Percentiles rank a stretch among this genome's conserved stretches.
phyloP scores from a whole-genome alignment of 1,284 basidiomycete genomes.

The Trichosporon inkin region DNA sequence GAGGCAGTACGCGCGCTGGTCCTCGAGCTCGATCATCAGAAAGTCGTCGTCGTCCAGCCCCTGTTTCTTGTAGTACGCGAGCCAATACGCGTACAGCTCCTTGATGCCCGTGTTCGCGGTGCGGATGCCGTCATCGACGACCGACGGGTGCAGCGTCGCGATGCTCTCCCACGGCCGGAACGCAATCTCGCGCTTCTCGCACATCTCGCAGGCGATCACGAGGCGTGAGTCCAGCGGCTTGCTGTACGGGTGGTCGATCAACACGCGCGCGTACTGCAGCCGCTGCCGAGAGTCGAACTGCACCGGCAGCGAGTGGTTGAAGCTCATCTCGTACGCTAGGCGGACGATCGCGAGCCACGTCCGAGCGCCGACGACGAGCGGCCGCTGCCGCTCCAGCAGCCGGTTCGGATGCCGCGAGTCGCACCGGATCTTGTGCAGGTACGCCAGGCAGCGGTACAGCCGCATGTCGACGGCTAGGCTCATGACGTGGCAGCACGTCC shows the following conservation, averaged over 20 bases:
- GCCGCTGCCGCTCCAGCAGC: slow-evolving; percentile 20
- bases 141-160: slow-evolving; percentile 11
- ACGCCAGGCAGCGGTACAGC: slow-evolving; percentile 32
- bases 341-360: slow-evolving; percentile 26
- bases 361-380: slow-evolving; percentile 26
- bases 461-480: slow-evolving; percentile 36
- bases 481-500: slow-evolving; percentile 34
- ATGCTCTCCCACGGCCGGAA: slow-evolving; percentile 20
- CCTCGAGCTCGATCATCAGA: slow-evolving; percentile 26
- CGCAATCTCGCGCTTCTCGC: slow-evolving; percentile 14
- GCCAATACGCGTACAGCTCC: slow-evolving; percentile 25
- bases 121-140: slow-evolving; percentile 24
- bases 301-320: slow-evolving; percentile 31
- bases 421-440: slow-evolving; percentile 26
- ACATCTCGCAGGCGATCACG: slow-evolving; percentile 30
- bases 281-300: slow-evolving; percentile 20
- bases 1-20: slow-evolving; percentile 19
- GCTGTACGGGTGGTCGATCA: slow-evolving; percentile 32
- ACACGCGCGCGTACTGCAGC: slow-evolving; percentile 21
- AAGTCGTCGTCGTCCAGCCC: slow-evolving; percentile 22
- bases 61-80: slow-evolving; percentile 22
- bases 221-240: slow-evolving; percentile 28
- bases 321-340: slow-evolving; percentile 28
- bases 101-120: slow-evolving; percentile 22
- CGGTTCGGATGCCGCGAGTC: slow-evolving; percentile 15